These are phyloP conservation scores for Ustilago curta DNA, from an alignment of 1,284 basidiomycete species.

Conservation along the genomic window DNA sequence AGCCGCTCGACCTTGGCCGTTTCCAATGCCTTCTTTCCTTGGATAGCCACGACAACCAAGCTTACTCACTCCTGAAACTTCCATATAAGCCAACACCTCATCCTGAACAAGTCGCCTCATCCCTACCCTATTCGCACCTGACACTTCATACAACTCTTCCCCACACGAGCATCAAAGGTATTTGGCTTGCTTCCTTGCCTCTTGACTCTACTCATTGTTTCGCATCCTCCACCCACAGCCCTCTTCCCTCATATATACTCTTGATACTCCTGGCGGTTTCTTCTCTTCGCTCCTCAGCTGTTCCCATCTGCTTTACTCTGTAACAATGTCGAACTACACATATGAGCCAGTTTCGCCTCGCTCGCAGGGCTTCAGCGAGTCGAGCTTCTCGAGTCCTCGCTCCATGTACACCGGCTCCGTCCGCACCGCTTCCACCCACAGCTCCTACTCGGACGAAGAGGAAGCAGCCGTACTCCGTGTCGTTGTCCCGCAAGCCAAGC, in stretches of 20 bases:
- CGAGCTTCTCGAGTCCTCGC: constrained; percentile 34
- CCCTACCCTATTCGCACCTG: not conserved
- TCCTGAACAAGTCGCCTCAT: no score
- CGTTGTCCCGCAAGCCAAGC: constrained; percentile 23
- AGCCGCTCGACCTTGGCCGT: constrained; percentile 3
- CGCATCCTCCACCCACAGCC: not conserved
- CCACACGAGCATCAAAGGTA: no score
- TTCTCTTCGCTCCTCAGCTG: not conserved
- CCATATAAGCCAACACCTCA: constrained; percentile 28
- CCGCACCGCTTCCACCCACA: constrained; percentile 26
- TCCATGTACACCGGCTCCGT: constrained; percentile 34
- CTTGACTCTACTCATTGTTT: not conserved
- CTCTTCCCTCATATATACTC: constrained; percentile 8
- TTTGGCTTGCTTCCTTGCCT: not conserved
- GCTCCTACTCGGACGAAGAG: constrained; percentile 33
- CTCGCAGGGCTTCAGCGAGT: constrained; percentile 34
- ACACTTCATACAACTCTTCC: not conserved
- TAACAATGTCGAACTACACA: constrained; percentile 36
- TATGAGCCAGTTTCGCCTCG: constrained; percentile 42
- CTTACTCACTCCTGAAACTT: constrained; percentile 12
- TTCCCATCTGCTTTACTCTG: not conserved
- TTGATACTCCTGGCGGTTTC: constrained; percentile 26
- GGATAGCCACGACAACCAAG: constrained; percentile 18
- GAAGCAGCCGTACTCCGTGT: constrained; percentile 19
- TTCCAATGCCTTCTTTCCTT: constrained; percentile 5